Evolutionary conservation across 2,329 filamentous ascomycete species (phyloP), one percentile per base, ranked within the genome.

Genomic region (Amauroascus niger): DNA sequence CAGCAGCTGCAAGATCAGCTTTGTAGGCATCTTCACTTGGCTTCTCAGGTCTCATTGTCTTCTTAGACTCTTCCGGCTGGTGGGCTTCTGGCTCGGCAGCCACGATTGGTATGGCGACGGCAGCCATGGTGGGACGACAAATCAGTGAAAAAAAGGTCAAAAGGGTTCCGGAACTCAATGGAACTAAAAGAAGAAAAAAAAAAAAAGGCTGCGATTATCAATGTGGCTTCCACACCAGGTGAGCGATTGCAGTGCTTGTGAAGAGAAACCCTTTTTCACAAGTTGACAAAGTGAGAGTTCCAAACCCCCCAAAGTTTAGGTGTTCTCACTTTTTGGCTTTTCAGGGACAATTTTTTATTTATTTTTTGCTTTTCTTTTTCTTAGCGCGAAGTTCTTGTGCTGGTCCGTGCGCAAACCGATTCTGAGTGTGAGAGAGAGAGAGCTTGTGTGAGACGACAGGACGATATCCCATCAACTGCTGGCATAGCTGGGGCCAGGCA

Each of bases 1-100:
- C 88, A 24, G 86, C 86, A 73, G 86, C 81, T 49, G 81, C 83
- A 57, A 95, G 78, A 59, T 80, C 79, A 68, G 83, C 79, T 75
- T 95, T 89, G 78, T 84, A 98, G 62, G 78, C 76, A 60, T 84
- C 85, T 75, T 93, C 87, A 71, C 96, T 87, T 45, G 93, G 93
- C 78, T 86, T 88, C 72, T 87, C 80, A 52, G 90, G 89, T 74
- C 83, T 88, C 65, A 74, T 67, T 20, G 24, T 26, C 26, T 53
- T 53, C 20, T 53, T 43, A 14, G 43, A 32, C 35, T 53, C 49
- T 14, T 48, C 51, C 28, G 45, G 33, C 44, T 53, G 51, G 37
- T 47, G 45, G 59, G 64, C 63, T 65, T 70, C 68, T 57, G 64
- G 66, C 63, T 71, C 71, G 55, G 62, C 61, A 60, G 65, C 65